phyloP scores from a whole-genome alignment of 139 green algal species.

The Volvox reticuliferus region DNA sequence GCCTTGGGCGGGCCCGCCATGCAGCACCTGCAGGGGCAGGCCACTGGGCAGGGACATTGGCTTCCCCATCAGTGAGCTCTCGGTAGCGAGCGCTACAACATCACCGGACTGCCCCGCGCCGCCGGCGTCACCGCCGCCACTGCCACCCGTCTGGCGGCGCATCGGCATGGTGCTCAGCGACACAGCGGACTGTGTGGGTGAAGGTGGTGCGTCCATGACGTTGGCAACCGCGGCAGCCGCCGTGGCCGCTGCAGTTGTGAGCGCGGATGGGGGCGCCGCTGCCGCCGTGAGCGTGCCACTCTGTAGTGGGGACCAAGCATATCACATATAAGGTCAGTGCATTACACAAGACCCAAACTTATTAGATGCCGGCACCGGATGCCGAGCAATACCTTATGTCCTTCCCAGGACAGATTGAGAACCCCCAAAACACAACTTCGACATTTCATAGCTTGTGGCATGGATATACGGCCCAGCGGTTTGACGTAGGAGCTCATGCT shows the following conservation, averaged over 20 bases:
- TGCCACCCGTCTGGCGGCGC: background rate
- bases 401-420: too few relatives aligned
- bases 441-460: too few relatives aligned
- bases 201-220: constrained; percentile 1
- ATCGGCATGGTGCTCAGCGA: constrained; percentile 29
- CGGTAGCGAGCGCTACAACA: background rate
- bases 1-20: background rate
- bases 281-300: constrained; percentile 20
- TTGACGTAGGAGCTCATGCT: background rate
- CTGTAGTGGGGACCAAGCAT: background rate
- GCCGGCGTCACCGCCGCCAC: background rate
- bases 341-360: background rate
- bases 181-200: constrained; percentile 31
- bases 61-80: background rate
- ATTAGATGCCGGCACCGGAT: background rate
- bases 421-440: too few relatives aligned
- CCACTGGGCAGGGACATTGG: background rate
- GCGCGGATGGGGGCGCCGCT: background rate
- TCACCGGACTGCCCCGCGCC: background rate
- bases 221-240: background rate
- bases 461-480: background rate
- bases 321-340: too few relatives aligned
- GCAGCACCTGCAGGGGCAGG: background rate
- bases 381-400: too few relatives aligned
- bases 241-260: background rate